These are phyloP conservation scores for Pseudogymnoascus sp. DNA, from an alignment of 2,329 filamentous ascomycete genomes.

Conservation along the genomic window DNA sequence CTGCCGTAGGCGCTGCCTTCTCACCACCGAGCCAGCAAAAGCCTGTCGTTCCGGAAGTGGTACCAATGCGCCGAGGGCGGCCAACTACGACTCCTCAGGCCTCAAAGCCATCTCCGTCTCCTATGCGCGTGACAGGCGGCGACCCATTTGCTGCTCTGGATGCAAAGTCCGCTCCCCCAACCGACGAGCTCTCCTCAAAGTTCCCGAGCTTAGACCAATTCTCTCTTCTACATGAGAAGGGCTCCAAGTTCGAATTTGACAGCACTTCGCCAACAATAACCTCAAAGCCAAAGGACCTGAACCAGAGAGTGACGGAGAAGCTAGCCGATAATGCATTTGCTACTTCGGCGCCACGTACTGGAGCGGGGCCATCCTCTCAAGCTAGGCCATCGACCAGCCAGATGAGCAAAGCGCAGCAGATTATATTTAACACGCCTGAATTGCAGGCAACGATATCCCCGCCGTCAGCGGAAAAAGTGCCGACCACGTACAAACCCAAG, in stretches of 20 bases:
- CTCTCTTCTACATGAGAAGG: conserved; percentile 76
- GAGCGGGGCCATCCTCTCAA: conserved; percentile 10
- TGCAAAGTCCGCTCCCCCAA: conserved; percentile 47
- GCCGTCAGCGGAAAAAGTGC: conserved; percentile 23
- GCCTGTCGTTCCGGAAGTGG: conserved; percentile 74
- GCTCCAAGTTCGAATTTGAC: conserved; percentile 77
- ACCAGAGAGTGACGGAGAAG: conserved; percentile 62
- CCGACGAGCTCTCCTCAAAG: conserved; percentile 73
- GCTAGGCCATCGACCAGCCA: conserved; percentile 27
- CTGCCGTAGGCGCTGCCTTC: conserved; percentile 72
- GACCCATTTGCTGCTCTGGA: conserved; percentile 93
- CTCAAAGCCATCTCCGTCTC: conserved; percentile 56
- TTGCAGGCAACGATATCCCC: conserved; percentile 41
- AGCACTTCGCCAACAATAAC: conserved; percentile 38
- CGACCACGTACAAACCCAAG: conserved; percentile 13
- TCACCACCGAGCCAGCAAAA: conserved; percentile 64
- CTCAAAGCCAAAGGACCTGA: conserved; percentile 46
- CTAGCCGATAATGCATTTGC: conserved; percentile 77
- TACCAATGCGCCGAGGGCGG: conserved; percentile 85
- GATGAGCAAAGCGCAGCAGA: conserved; percentile 54
- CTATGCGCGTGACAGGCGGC: conserved; percentile 57
- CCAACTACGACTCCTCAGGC: conserved; percentile 46
- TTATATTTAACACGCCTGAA: conserved; percentile 55
- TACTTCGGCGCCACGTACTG: conserved; percentile 32
- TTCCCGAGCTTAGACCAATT: conserved; percentile 95